These are phyloP conservation scores for Aureobasidium sp. DNA, from an alignment of 2,329 filamentous ascomycete species.

Conservation along the genomic window DNA sequence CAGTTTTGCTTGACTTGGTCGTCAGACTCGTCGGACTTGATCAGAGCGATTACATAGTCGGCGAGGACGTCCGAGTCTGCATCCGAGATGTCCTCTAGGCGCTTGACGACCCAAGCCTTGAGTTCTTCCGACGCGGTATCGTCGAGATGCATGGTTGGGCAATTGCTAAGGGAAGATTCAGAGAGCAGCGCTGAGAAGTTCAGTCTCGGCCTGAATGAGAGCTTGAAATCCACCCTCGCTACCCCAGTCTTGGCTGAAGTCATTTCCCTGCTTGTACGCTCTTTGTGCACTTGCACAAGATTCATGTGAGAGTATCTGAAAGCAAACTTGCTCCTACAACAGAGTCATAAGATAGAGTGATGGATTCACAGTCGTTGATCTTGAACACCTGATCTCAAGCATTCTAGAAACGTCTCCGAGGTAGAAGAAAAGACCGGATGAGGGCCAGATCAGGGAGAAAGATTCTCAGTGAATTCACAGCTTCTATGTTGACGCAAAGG, in stretches of 20 bases:
- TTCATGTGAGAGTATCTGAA: background rate
- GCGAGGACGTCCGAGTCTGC: constrained; percentile 75
- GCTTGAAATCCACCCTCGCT: constrained; percentile 2
- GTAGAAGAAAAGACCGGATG: background rate
- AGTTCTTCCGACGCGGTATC: constrained; percentile 51
- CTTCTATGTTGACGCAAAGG: background rate
- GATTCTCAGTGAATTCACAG: too few relatives aligned
- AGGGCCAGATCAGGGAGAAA: background rate
- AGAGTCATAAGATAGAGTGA: background rate
- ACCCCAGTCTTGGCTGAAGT: constrained; percentile 7
- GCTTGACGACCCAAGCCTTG: constrained; percentile 71
- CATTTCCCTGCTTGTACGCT: background rate
- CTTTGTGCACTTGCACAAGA: background rate
- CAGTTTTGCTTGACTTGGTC: constrained; percentile 61
- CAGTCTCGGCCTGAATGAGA: background rate
- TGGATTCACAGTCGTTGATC: background rate
- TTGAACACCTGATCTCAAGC: background rate
- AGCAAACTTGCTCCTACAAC: background rate
- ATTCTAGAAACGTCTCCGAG: background rate
- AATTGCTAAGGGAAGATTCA: background rate
- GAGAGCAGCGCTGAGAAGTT: background rate
- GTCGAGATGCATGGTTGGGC: constrained; percentile 44
- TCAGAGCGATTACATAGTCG: constrained; percentile 73
- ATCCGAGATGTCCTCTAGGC: constrained; percentile 70
- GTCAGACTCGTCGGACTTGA: constrained; percentile 61